These are phyloP conservation scores for Penicillium goetzii DNA, from an alignment of 495 filamentous ascomycete species.

Conservation along the genomic window DNA sequence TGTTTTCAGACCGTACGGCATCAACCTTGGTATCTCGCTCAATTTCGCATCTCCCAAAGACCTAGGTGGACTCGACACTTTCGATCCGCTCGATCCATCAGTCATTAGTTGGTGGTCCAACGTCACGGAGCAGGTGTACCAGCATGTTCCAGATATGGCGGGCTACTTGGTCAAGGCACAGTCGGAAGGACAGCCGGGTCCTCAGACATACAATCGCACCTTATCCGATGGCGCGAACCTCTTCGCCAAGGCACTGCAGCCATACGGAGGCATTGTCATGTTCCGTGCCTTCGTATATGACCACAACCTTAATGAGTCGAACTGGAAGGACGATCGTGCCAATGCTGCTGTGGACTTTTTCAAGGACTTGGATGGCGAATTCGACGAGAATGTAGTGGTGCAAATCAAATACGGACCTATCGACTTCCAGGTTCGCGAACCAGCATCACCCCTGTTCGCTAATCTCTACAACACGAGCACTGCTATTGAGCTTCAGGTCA, in stretches of 20 bases:
- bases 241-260: constrained; percentile 63
- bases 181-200: constrained; percentile 75
- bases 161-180: constrained; percentile 75
- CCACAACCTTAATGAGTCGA: constrained; percentile 55
- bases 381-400: constrained; percentile 70
- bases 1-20: constrained; percentile 66
- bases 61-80: constrained; percentile 60
- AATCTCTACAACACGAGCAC: constrained; percentile 59
- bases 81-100: constrained; percentile 62
- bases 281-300: constrained; percentile 79
- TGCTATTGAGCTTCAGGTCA: constrained; percentile 68
- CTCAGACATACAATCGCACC: constrained; percentile 69
- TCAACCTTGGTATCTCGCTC: constrained; percentile 66
- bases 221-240: constrained; percentile 71
- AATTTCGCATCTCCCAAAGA: constrained; percentile 68
- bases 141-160: constrained; percentile 64
- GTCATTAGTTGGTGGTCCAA: constrained; percentile 67
- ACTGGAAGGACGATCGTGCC: constrained; percentile 70
- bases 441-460: constrained; percentile 69
- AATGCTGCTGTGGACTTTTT: constrained; percentile 73
- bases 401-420: constrained; percentile 78
- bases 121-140: constrained; percentile 61
- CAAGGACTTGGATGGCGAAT: constrained; percentile 63
- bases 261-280: constrained; percentile 69
- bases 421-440: constrained; percentile 77